These are phyloP conservation scores for Brassica nigra DNA, from an alignment of 345 rosid species.

Conservation along the genomic window DNA sequence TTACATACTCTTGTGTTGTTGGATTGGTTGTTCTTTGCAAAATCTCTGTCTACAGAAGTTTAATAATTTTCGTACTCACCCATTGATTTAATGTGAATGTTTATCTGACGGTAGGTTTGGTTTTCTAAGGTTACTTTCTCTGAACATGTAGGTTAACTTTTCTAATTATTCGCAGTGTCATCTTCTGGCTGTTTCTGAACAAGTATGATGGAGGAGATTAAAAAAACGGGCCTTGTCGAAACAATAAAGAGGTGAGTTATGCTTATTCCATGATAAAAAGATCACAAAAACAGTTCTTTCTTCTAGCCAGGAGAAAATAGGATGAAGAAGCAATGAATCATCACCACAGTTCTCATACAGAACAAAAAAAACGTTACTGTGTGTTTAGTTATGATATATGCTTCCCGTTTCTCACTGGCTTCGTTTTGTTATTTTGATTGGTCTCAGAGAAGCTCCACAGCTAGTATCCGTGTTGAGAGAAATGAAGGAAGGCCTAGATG, in stretches of 20 bases:
- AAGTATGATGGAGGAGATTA: slow-evolving; percentile 37
- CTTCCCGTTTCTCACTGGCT: neutral
- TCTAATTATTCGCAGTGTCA: neutral
- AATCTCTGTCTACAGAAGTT: neutral
- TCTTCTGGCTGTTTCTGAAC: slow-evolving; percentile 2
- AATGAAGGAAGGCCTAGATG: slow-evolving; percentile 74
- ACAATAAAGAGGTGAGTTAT: slow-evolving; percentile 45
- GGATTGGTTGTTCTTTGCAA: neutral
- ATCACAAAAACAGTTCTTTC: neutral
- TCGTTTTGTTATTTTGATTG: neutral
- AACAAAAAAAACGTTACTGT: neutral
- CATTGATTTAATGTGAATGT: slow-evolving; percentile 14
- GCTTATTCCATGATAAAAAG: neutral
- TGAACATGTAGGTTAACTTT: neutral
- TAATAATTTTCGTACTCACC: neutral
- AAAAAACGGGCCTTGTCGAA: slow-evolving; percentile 22
- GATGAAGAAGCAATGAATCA: neutral
- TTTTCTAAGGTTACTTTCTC: neutral
- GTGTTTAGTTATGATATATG: neutral
- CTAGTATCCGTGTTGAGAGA: slow-evolving; percentile 66
- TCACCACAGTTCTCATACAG: neutral
- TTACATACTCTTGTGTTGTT: neutral
- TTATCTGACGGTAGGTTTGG: neutral
- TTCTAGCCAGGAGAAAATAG: neutral
- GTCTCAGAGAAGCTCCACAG: slow-evolving; percentile 66